Base-by-base conservation (phyloP, 2,329 filamentous ascomycete species). In the Lasiodiplodia citricola region DNA sequence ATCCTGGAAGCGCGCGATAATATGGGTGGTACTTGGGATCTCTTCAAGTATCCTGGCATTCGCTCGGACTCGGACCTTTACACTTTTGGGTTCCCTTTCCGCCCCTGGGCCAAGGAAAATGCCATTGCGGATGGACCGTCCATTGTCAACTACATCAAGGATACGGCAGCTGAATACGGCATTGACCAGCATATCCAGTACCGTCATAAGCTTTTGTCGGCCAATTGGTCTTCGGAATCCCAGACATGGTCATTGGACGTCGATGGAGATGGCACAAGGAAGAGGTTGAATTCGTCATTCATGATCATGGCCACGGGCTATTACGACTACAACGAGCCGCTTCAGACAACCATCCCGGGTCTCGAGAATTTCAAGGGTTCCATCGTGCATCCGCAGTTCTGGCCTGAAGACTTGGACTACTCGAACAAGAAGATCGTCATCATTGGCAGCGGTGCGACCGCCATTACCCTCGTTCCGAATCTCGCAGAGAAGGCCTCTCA, bases 391-490 rank as follows among this genome's bases (percentile, higher is more conserved):
- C 91, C 91, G 0, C 91, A 93, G 73, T 92, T 92, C 80, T 95
- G 92, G 92, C 91, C 91, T 0, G 82, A 90, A 68, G 84, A 89
- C 58, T 80, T 92, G 50, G 86, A 92, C 73, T 91, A 91, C 76
- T 79, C 83, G 6, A 83, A 84, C 76, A 93, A 94, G 79, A 87
- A 87, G 55, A 83, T 95, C 25, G 86, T 92, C 54, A 84, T 95
- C 69, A 87, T 96, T 70, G 92, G 92, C 18, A 91, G 87, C 18
- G 93, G 93, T 8, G 93, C 93, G 2, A 96, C 93, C 0, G 91
- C 92, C 7, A 81, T 95, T 60, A 96, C 93, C 0, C 84, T 97
- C 0, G 78, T 96, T 3, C 93, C 93, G 0, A 87, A 85, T 57
- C 80, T 96, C 56, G 86, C 85, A 54, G 87, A 85, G 50, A 92